Evolutionary conservation across 768 basidiomycete genomes (phyloP).

Genomic region (Psilocybe azurescens): DNA sequence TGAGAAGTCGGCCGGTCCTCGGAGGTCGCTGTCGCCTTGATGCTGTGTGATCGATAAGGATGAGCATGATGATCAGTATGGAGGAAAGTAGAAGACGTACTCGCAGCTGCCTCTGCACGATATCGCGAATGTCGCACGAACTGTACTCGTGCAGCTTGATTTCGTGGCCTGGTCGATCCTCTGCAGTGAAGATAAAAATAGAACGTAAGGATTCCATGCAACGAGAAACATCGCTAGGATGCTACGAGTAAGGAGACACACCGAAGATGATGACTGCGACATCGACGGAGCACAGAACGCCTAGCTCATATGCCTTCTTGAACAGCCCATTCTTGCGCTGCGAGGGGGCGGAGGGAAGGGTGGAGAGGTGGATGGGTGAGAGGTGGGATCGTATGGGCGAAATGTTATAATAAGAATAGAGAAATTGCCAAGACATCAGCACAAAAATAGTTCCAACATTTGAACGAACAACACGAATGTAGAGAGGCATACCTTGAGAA

Average conservation of each 20-base stretch:
- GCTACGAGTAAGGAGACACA: too few relatives aligned
- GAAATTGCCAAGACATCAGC: slow-evolving; percentile 30
- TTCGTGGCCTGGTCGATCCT: slow-evolving; percentile 68
- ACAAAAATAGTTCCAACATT: slow-evolving; percentile 25
- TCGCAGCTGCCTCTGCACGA: slow-evolving; percentile 64
- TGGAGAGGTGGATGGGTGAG: slow-evolving; percentile 4
- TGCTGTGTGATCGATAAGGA: slow-evolving; percentile 30
- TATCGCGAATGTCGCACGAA: slow-evolving; percentile 60
- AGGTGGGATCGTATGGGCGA: neutral
- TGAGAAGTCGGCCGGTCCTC: slow-evolving; percentile 40
- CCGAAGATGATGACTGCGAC: slow-evolving; percentile 80
- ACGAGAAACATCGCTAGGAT: too few relatives aligned
- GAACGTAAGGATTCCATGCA: too few relatives aligned
- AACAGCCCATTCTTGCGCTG: slow-evolving; percentile 79
- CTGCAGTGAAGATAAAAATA: slow-evolving; percentile 40
- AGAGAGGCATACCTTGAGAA: slow-evolving; percentile 60
- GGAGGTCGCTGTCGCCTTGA: slow-evolving; percentile 42
- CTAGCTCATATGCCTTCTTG: slow-evolving; percentile 81
- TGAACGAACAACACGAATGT: slow-evolving; percentile 1
- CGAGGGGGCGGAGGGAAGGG: slow-evolving; percentile 1
- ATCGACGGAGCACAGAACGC: slow-evolving; percentile 77
- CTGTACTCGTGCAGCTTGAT: slow-evolving; percentile 77
- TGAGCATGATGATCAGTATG: neutral
- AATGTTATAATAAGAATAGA: slow-evolving; percentile 26
- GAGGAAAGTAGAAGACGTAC: slow-evolving; percentile 25